phyloP scores from a whole-genome alignment of 306 rosid species.

The Begonia peltatifolia region DNA sequence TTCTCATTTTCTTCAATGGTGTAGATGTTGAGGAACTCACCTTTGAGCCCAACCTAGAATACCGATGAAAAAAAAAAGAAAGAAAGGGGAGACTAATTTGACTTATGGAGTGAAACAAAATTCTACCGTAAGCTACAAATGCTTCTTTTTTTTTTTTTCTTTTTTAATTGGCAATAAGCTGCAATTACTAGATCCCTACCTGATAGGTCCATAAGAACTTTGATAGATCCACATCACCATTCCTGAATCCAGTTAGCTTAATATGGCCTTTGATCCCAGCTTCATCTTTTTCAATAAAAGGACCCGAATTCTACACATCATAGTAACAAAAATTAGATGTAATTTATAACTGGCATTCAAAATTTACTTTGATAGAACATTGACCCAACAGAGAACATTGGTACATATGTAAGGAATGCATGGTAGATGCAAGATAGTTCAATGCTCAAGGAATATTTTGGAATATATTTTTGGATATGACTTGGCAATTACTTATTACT shows the following conservation, averaged over 20 bases:
- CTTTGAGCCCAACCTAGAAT: constrained; percentile 77
- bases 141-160: too few species aligned
- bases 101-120: too few species aligned
- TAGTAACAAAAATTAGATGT: constrained; percentile 11
- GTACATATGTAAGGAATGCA: too few species aligned
- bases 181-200: constrained; percentile 27
- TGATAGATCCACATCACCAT: constrained; percentile 66
- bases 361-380: neutral
- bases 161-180: too few species aligned
- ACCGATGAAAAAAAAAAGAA: constrained; percentile 3
- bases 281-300: constrained; percentile 86
- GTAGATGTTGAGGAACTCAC: constrained; percentile 51
- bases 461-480: too few species aligned
- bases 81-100: too few species aligned
- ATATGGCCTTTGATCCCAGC: constrained; percentile 70
- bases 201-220: constrained; percentile 79
- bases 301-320: constrained; percentile 68
- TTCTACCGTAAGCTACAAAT: too few species aligned
- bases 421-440: too few species aligned
- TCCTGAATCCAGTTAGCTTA: constrained; percentile 60
- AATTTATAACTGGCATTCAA: neutral
- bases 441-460: too few species aligned
- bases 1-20: constrained; percentile 38
- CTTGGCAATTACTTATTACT: too few species aligned
- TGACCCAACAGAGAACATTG: too few species aligned